phyloP scores from a whole-genome alignment of 192 early-diverging fungal species.

The Rhizoclosmatium sp. region DNA sequence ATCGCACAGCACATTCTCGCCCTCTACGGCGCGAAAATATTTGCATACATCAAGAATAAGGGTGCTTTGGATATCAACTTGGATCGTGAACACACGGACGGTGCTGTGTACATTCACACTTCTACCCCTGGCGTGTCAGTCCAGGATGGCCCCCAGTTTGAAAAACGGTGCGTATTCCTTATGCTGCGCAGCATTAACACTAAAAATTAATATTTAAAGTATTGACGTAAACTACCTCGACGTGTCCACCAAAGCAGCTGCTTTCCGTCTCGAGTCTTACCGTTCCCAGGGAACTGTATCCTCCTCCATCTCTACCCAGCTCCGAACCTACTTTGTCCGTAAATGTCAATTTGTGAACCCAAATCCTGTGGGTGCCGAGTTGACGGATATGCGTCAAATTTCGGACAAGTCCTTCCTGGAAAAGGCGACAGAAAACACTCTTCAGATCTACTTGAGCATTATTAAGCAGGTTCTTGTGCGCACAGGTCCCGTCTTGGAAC shows the following conservation, averaged over 20 bases:
- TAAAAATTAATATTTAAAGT: conserved; percentile 45
- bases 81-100: conserved; percentile 86
- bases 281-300: conserved; percentile 94
- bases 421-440: conserved; percentile 92
- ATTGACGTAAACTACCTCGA: conserved; percentile 95
- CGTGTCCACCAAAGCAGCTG: conserved; percentile 64
- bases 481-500: conserved; percentile 94
- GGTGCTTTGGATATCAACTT: conserved; percentile 83
- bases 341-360: conserved; percentile 90
- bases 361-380: conserved; percentile 74
- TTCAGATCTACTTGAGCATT: conserved; percentile 85
- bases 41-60: conserved; percentile 89
- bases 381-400: conserved; percentile 80
- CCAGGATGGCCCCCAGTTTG: conserved; percentile 83
- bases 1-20: conserved; percentile 96
- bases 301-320: conserved; percentile 80
- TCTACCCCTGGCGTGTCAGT: conserved; percentile 91
- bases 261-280: conserved; percentile 95
- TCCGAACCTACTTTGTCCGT: conserved; percentile 95
- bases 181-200: too few species aligned
- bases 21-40: conserved; percentile 94
- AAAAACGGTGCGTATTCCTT: conserved; percentile 54
- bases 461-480: conserved; percentile 86
- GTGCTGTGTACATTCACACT: conserved; percentile 97
- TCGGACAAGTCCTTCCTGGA: conserved; percentile 93